These are phyloP conservation scores for Cladosporium halotolerans DNA, from an alignment of 2,329 filamentous ascomycete genomes.

Conservation along the genomic window DNA sequence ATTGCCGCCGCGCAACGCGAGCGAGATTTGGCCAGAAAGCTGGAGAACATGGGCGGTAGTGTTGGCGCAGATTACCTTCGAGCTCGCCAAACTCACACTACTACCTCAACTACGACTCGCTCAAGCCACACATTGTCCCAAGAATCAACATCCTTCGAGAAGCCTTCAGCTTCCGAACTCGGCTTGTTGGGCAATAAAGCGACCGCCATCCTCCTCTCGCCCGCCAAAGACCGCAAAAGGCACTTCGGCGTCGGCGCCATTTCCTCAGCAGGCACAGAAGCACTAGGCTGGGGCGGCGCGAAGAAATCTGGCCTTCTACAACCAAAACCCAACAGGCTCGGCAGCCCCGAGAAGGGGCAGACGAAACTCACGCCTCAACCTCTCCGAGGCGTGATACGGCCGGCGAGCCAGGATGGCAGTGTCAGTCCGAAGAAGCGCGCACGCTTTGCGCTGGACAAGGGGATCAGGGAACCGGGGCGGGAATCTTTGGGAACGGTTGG, in stretches of 20 bases:
- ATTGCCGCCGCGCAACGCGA: constrained; percentile 65
- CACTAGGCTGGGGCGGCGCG: constrained; percentile 45
- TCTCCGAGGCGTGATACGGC: constrained; percentile 7
- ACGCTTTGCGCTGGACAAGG: constrained; percentile 43
- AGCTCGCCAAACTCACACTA: constrained; percentile 17
- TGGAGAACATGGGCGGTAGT: constrained; percentile 58
- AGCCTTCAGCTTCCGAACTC: constrained; percentile 30
- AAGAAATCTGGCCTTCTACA: constrained; percentile 36
- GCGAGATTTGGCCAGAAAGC: constrained; percentile 61
- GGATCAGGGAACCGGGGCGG: constrained; percentile 44
- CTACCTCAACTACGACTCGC: constrained; percentile 14
- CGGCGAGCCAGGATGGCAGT: constrained; percentile 26
- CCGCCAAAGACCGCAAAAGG: constrained; percentile 36
- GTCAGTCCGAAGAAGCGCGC: constrained; percentile 41
- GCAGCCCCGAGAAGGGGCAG: constrained; percentile 27
- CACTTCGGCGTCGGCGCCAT: constrained; percentile 33
- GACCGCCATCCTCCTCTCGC: constrained; percentile 35
- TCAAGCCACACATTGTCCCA: constrained; percentile 12
- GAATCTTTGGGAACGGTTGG: constrained; percentile 35
- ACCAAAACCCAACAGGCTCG: constrained; percentile 22
- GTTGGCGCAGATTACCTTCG: constrained; percentile 67
- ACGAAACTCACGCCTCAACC: constrained; percentile 21
- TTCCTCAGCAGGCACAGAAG: constrained; percentile 25
- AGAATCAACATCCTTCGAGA: constrained; percentile 20
- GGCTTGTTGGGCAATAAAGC: constrained; percentile 42